Evolutionary conservation across 352 stramenopile species (phyloP).

Genomic region (Aphanomyces astaci): DNA sequence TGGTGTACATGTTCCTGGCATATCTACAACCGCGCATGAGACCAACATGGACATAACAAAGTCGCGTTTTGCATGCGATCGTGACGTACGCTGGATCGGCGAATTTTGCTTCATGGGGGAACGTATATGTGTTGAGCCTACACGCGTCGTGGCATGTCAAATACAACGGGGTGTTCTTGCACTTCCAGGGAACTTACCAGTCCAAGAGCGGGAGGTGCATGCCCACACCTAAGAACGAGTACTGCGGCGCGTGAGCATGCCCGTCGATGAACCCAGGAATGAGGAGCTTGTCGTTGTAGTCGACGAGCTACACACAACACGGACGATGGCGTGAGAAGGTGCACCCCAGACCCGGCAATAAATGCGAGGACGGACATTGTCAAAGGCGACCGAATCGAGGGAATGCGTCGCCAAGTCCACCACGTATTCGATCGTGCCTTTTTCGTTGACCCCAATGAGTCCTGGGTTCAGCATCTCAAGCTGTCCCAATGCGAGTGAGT

Average conservation of each 20-base stretch:
- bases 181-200: slow-evolving; percentile 60
- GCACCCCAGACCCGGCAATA: not conserved
- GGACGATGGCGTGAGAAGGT: not conserved
- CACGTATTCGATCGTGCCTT: slow-evolving; percentile 46
- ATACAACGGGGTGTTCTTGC: too few species aligned
- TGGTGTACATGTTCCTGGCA: slow-evolving; percentile 78
- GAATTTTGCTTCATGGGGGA: slow-evolving; percentile 87
- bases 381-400: slow-evolving; percentile 11
- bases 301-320: slow-evolving; percentile 38
- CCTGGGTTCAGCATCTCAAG: slow-evolving; percentile 57
- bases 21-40: not conserved
- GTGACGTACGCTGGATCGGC: slow-evolving; percentile 43
- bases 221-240: slow-evolving; percentile 88
- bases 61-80: too few species aligned
- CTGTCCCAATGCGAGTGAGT: slow-evolving; percentile 48
- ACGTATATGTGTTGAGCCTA: slow-evolving; percentile 88
- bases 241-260: slow-evolving; percentile 91
- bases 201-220: slow-evolving; percentile 90
- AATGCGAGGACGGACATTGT: not conserved
- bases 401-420: slow-evolving; percentile 31
- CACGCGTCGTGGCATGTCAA: not conserved
- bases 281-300: slow-evolving; percentile 70
- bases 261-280: slow-evolving; percentile 91
- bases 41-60: not conserved
- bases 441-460: slow-evolving; percentile 45